phyloP scores from a whole-genome alignment of 305 asterid species.

The Coffea humblotiana region DNA sequence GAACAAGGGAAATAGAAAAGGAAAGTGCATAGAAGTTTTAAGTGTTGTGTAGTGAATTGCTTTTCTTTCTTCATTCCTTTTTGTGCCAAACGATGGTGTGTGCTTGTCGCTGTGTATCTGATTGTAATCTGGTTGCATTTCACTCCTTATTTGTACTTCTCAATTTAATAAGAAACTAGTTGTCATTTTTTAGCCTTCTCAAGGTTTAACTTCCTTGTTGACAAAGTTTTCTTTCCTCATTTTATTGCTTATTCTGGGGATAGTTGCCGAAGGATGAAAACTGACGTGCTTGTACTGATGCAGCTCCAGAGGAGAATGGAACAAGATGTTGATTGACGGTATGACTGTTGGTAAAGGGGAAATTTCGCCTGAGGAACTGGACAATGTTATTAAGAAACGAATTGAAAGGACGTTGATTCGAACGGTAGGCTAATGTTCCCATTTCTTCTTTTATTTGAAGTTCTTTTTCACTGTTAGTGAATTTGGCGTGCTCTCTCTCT shows the following conservation, averaged over 20 bases:
- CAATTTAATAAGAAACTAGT: neutral
- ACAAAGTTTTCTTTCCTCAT: neutral
- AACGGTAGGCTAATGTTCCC: conserved; percentile 49
- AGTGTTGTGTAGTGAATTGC: too few relatives aligned
- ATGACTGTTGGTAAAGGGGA: conserved; percentile 75
- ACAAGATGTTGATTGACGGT: conserved; percentile 64
- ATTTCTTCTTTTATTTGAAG: conserved; percentile 2
- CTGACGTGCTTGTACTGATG: conserved; percentile 20
- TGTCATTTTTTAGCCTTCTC: neutral
- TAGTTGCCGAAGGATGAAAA: too few relatives aligned
- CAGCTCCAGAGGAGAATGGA: conserved; percentile 93
- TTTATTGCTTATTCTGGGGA: conserved; percentile 5
- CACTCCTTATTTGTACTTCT: neutral
- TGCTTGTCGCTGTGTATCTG: neutral
- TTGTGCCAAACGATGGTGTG: neutral
- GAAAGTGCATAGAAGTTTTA: too few relatives aligned
- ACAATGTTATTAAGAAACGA: conserved; percentile 73
- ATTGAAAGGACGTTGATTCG: conserved; percentile 80
- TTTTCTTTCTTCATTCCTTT: neutral
- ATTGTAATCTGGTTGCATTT: neutral
- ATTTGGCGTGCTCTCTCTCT: neutral
- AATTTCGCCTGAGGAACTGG: conserved; percentile 58
- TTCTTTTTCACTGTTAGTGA: conserved; percentile 8
- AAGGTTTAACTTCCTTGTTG: neutral
- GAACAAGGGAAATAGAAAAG: neutral